These are phyloP conservation scores for Xylaria telfairii DNA, from an alignment of 495 filamentous ascomycete genomes.

Conservation along the genomic window DNA sequence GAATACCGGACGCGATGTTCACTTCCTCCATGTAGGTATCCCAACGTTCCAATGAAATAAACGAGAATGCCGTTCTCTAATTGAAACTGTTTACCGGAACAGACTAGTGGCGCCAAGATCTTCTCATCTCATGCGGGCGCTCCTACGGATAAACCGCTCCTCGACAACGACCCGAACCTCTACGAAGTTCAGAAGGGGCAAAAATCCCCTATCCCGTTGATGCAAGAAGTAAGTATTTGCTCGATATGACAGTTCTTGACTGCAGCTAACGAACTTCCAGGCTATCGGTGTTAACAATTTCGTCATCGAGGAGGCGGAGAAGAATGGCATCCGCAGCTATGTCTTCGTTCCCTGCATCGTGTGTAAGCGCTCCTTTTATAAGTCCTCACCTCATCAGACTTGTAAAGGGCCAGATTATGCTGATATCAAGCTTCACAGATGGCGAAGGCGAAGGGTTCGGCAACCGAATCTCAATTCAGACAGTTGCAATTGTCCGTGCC, in stretches of 20 bases:
- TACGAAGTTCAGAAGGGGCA: constrained; percentile 49
- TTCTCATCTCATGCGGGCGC: constrained; percentile 37
- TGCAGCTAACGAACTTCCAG: constrained; percentile 26
- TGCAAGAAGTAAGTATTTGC: constrained; percentile 26
- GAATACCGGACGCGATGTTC: constrained; percentile 46
- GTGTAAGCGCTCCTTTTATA: constrained; percentile 34
- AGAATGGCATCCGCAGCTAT: constrained; percentile 50
- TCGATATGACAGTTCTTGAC: neutral
- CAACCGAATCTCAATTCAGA: constrained; percentile 57
- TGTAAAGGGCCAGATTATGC: neutral
- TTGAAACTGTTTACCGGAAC: neutral
- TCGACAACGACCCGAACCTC: constrained; percentile 50
- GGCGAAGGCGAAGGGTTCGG: constrained; percentile 55
- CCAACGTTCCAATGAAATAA: neutral
- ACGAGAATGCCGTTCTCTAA: neutral
- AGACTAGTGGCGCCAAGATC: constrained; percentile 42
- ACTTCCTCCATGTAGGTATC: constrained; percentile 50
- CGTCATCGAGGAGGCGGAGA: constrained; percentile 47
- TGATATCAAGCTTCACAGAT: constrained; percentile 33
- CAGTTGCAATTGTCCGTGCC: constrained; percentile 52
- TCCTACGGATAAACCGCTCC: constrained; percentile 44
- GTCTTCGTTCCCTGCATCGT: constrained; percentile 56
- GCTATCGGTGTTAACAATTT: constrained; percentile 41
- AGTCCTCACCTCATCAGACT: neutral
- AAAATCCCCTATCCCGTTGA: neutral